Conservation (phyloP, 169 alveolate species). For the Plasmodium ovale region DNA sequence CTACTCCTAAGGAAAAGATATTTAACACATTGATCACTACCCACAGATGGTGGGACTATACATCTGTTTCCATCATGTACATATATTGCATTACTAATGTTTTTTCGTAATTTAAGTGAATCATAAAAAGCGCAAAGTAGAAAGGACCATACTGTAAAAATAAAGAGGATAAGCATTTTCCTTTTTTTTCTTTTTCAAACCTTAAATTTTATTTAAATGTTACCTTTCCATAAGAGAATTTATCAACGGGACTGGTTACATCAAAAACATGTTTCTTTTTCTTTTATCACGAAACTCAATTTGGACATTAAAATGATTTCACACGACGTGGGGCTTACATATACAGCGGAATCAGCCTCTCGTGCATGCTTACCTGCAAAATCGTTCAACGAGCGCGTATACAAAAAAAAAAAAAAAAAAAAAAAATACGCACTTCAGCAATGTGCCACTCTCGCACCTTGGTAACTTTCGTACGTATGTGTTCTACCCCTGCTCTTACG, state of each 20-base stretch:
- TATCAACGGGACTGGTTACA: neutral
- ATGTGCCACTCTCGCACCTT: too few species aligned
- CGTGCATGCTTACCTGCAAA: too few species aligned
- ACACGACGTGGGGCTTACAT: too few species aligned
- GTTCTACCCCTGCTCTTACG: too few species aligned
- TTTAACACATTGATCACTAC: neutral
- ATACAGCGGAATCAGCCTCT: too few species aligned
- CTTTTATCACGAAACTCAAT: neutral
- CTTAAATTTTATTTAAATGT: neutral
- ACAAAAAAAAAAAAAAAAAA: too few species aligned
- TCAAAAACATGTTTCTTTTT: neutral
- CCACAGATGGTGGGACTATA: neutral
- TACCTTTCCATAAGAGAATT: constrained; percentile 9
- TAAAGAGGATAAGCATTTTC: constrained; percentile 29
- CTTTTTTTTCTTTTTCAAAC: neutral
- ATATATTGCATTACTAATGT: constrained; percentile 3
- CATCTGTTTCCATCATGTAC: neutral
- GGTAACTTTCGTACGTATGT: too few species aligned
- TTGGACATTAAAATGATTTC: too few species aligned
- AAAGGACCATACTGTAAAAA: constrained; percentile 26
- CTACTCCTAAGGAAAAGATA: constrained; percentile 16
- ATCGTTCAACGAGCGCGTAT: too few species aligned
- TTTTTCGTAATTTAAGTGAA: constrained; percentile 28
- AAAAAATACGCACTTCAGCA: too few species aligned
- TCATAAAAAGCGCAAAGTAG: constrained; percentile 37